Percentiles rank a stretch among this genome's conserved stretches.
Conservation (phyloP, 2,329 filamentous ascomycete species). For the Fusarium globosum region DNA sequence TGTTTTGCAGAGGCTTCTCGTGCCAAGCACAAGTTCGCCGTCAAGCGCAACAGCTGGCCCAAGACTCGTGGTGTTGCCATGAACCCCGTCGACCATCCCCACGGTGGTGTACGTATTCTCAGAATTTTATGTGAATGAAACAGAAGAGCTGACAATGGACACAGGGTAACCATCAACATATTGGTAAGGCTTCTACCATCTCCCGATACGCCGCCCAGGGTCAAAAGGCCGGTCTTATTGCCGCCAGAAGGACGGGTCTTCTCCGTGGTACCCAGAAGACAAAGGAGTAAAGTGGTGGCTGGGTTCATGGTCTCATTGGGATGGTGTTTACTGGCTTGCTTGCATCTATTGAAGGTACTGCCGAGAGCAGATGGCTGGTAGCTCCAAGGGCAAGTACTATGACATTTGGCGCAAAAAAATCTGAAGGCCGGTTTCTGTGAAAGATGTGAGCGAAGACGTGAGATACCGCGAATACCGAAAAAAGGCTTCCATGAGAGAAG, state of each 20-base stretch:
- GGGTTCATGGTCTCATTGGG: constrained; percentile 67
- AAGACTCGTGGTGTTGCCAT: constrained; percentile 99
- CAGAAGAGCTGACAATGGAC: constrained; percentile 54
- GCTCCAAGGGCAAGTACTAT: constrained; percentile 61
- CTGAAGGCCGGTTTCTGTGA: constrained; percentile 45
- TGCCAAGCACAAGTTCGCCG: constrained; percentile 99
- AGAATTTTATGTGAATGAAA: not conserved
- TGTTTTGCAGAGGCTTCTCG: constrained; percentile 86
- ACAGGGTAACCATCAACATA: constrained; percentile 99
- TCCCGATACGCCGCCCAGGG: constrained; percentile 96
- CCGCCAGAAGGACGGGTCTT: constrained; percentile 99
- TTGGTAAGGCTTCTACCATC: constrained; percentile 99
- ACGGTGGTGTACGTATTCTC: constrained; percentile 79
- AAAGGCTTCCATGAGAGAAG: constrained; percentile 37
- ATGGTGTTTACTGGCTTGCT: constrained; percentile 73
- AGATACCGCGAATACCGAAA: constrained; percentile 44
- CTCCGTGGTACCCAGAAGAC: constrained; percentile 99
- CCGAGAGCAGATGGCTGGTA: constrained; percentile 60
- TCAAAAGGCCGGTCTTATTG: constrained; percentile 99
- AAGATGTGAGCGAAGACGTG: constrained; percentile 43
- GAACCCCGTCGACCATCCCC: constrained; percentile 99
- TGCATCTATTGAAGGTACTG: constrained; percentile 68
- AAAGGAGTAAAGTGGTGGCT: constrained; percentile 81
- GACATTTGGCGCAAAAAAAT: constrained; percentile 61
- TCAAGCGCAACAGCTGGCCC: constrained; percentile 99